Evolutionary conservation across 306 rosid species (phyloP).

Genomic region (Delonix regia): DNA sequence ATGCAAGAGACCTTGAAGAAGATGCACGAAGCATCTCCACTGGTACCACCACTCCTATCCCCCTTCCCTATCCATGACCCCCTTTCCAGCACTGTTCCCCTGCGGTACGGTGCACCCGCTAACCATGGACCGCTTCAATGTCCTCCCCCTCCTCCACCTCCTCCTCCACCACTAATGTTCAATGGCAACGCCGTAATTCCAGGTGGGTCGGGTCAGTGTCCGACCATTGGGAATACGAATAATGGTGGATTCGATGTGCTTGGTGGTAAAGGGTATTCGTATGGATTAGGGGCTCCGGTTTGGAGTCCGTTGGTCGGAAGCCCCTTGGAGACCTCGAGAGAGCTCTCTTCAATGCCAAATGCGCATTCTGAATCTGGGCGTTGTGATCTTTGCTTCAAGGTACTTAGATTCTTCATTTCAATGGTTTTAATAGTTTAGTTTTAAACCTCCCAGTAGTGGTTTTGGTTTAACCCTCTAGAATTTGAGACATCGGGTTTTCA

Average conservation of each 20-base stretch:
- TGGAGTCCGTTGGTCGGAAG: constrained; percentile 34
- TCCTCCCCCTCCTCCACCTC: no score
- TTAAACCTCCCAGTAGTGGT: no score
- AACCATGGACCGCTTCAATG: constrained; percentile 29
- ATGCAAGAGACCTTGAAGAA: constrained; percentile 49
- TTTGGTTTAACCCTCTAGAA: background rate
- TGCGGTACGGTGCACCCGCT: constrained; percentile 44
- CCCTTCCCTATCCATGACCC: constrained; percentile 24
- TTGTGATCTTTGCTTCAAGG: constrained; percentile 66
- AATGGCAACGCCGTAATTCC: constrained; percentile 16
- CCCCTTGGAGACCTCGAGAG: constrained; percentile 62
- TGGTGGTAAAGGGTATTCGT: constrained; percentile 29
- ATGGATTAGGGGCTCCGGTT: constrained; percentile 38
- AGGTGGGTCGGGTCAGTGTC: constrained; percentile 33
- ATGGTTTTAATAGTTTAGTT: background rate
- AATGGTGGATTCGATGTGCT: constrained; percentile 19
- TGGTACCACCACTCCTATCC: background rate
- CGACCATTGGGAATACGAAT: background rate
- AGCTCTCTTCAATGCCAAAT: constrained; percentile 94
- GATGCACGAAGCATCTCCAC: constrained; percentile 37
- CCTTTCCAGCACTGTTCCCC: constrained; percentile 37
- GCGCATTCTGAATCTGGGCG: constrained; percentile 30
- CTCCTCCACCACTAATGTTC: constrained; percentile 21
- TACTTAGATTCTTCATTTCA: constrained; percentile 15
- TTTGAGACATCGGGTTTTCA: background rate